Percentiles rank a stretch among this genome's conserved stretches.
Conservation (phyloP, 495 filamentous ascomycete species). For the Podospora pseudocomata region DNA sequence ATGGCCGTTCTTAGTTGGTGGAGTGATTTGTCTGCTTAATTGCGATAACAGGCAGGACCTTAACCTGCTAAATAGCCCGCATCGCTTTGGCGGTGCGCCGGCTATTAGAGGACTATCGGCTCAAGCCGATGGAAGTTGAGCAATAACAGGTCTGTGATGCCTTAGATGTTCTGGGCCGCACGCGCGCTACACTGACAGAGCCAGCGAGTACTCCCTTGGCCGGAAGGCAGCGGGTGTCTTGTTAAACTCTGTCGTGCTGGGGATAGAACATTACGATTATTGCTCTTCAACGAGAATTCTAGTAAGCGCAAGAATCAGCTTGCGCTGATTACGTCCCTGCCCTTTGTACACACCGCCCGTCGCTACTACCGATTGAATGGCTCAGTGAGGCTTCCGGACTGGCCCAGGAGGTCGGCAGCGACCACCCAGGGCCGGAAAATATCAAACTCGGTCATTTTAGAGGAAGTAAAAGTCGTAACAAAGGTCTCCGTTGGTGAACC, state of each 20-base stretch:
- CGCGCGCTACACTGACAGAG: constrained; percentile 70
- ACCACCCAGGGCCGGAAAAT: constrained; percentile 63
- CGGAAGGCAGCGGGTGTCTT: constrained; percentile 71
- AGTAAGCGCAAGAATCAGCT: constrained; percentile 71
- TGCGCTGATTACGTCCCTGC: constrained; percentile 71
- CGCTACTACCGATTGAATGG: constrained; percentile 73
- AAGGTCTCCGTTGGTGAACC: constrained; percentile 73
- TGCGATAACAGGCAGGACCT: constrained; percentile 73
- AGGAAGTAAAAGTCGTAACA: constrained; percentile 77
- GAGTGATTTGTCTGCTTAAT: constrained; percentile 74
- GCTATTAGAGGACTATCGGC: constrained; percentile 67
- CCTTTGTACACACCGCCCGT: constrained; percentile 72
- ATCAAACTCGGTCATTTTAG: constrained; percentile 72
- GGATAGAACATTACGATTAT: constrained; percentile 78
- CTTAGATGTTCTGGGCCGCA: constrained; percentile 71
- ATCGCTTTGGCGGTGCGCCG: constrained; percentile 59
- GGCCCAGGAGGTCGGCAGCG: constrained; percentile 62
- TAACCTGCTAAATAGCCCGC: constrained; percentile 69
- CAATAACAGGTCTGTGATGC: constrained; percentile 71
- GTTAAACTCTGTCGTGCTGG: constrained; percentile 71
- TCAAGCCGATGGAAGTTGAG: constrained; percentile 60
- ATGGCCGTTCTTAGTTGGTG: constrained; percentile 66
- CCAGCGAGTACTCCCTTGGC: constrained; percentile 67
- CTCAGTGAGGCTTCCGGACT: constrained; percentile 68
- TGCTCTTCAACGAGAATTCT: constrained; percentile 78